Conservation (phyloP, 768 basidiomycete genomes). For the Lentinula detonsa region DNA sequence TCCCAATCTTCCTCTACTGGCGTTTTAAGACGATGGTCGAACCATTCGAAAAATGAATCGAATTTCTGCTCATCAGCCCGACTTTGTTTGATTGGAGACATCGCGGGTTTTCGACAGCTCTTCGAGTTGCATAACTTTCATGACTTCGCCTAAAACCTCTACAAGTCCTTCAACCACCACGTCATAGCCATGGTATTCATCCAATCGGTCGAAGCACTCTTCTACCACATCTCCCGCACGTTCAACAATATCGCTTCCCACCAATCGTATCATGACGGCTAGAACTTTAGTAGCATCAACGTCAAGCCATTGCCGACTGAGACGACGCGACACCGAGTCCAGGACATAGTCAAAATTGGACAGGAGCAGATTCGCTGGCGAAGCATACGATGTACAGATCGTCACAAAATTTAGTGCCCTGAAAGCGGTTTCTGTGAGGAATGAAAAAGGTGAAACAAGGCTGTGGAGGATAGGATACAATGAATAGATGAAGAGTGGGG, state of each 20-base stretch:
- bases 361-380: conserved; percentile 79
- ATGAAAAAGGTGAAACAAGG: conserved; percentile 62
- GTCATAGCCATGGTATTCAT: conserved; percentile 93
- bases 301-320: conserved; percentile 78
- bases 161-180: conserved; percentile 81
- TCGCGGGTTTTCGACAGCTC: conserved; percentile 19
- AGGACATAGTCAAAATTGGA: conserved; percentile 97
- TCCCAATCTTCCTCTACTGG: conserved; percentile 31
- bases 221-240: conserved; percentile 93
- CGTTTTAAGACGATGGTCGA: conserved; percentile 36
- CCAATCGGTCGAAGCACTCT: conserved; percentile 94
- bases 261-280: conserved; percentile 76
- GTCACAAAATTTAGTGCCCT: conserved; percentile 69
- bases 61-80: conserved; percentile 28
- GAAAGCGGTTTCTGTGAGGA: conserved; percentile 69
- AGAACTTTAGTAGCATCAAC: conserved; percentile 87
- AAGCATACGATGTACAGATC: conserved; percentile 76
- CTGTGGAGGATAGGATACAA: conserved; percentile 87
- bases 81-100: conserved; percentile 16
- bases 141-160: conserved; percentile 80
- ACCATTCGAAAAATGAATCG: conserved; percentile 61
- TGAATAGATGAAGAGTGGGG: conserved; percentile 65
- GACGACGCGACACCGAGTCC: conserved; percentile 80
- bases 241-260: conserved; percentile 82
- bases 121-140: conserved; percentile 67